Conservation (phyloP, 495 filamentous ascomycete species). For the Aspergillus avenaceus region DNA sequence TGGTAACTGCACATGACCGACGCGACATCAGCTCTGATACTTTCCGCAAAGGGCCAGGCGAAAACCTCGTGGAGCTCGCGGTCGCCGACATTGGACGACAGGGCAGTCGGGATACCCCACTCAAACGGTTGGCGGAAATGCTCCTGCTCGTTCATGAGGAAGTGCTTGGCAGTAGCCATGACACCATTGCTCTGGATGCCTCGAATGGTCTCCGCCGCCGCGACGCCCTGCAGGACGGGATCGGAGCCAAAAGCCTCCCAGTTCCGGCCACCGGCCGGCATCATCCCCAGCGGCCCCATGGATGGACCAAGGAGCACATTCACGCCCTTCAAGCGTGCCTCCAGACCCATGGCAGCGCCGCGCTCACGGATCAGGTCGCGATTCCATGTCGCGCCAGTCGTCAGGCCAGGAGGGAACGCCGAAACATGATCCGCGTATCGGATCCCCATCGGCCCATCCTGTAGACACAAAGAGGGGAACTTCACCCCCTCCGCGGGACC, state of each 20-base stretch:
- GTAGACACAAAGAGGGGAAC: slow-evolving; percentile 83
- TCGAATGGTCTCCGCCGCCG: slow-evolving; percentile 62
- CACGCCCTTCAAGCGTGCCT: slow-evolving; percentile 67
- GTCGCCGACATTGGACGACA: slow-evolving; percentile 81
- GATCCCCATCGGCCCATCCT: slow-evolving; percentile 85
- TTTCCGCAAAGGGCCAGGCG: slow-evolving; percentile 86
- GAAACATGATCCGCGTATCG: slow-evolving; percentile 73
- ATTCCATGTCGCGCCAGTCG: slow-evolving; percentile 87
- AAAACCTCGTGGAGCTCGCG: slow-evolving; percentile 81
- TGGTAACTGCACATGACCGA: slow-evolving; percentile 89
- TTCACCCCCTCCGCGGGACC: slow-evolving; percentile 61
- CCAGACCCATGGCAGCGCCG: slow-evolving; percentile 62
- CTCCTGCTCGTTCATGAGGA: slow-evolving; percentile 81
- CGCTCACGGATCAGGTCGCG: slow-evolving; percentile 69
- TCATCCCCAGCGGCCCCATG: slow-evolving; percentile 73
- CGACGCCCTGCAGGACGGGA: slow-evolving; percentile 68
- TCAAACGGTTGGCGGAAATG: slow-evolving; percentile 72
- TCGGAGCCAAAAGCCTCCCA: slow-evolving; percentile 87
- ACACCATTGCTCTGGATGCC: slow-evolving; percentile 79
- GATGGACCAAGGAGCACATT: slow-evolving; percentile 74
- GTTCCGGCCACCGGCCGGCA: slow-evolving; percentile 83
- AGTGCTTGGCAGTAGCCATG: slow-evolving; percentile 83
- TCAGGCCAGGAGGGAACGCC: slow-evolving; percentile 80
- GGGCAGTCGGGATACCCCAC: slow-evolving; percentile 70
- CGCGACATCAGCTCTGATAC: slow-evolving; percentile 79